Base-by-base conservation (phyloP, 805 yeast species). In the Sugiyamaella chiloensis region DNA sequence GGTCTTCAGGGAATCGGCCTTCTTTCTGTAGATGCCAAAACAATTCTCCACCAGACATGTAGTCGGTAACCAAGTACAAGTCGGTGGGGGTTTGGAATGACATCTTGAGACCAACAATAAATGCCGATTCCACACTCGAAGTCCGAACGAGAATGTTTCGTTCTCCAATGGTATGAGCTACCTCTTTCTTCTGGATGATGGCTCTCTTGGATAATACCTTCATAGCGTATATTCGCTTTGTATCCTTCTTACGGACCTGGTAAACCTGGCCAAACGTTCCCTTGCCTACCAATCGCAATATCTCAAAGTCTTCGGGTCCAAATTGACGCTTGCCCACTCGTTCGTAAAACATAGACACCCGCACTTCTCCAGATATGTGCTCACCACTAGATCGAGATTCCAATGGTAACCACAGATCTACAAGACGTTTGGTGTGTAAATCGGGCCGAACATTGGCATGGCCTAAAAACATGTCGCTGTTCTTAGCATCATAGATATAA, bases 251-350 rank as follows among this genome's bases (percentile, higher is more conserved):
- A 54, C 85, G 81, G 37, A 93, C 99, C 71, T 93, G 99, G 68
- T 85, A 93, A 30, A 91, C 99, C 70, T 88, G 96, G 26, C 99
- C 99, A 73, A 91, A 91, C 1, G 98, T 93, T 46, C 99, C 99
- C 64, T 88, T 89, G 52, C 99, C 99, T 52, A 91, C 73, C 45
- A 91, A 73, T 61, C 96, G 76, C 59, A 93, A 77, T 14, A 91
- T 88, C 65, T 90, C 96, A 67, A 93, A 93, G 68, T 93, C 98
- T 44, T 83, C 84, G 4, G 99, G 99, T 0, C 96, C 96, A 24
- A 45, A 52, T 57, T 84, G 87, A 58, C 81, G 80, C 65, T 86
- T 84, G 43, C 79, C 72, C 17, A 85, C 80, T 29, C 79, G 70
- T 40, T 80, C 80, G 66, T 83, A 91, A 54, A 80, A 81, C 75